Conservation (phyloP, 345 rosid species). For the Eucalyptus pumila region DNA sequence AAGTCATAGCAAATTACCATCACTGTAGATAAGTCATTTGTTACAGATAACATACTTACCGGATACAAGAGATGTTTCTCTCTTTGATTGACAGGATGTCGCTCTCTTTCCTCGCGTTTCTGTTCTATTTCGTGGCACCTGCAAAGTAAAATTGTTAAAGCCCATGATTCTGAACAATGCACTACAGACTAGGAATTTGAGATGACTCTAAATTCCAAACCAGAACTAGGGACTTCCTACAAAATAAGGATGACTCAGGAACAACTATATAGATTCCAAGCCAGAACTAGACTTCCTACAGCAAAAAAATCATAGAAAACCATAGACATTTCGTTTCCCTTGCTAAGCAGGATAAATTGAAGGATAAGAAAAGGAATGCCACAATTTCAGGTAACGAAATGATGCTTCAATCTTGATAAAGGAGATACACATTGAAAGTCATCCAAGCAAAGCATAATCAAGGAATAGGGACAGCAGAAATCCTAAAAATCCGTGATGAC, state of each 20-base stretch:
- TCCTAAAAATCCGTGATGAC: neutral
- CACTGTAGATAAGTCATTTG: neutral
- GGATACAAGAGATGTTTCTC: conserved; percentile 62
- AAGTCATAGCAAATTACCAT: neutral
- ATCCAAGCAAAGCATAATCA: neutral
- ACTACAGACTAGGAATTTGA: neutral
- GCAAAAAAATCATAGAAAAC: neutral
- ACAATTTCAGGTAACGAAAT: neutral
- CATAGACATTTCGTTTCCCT: neutral
- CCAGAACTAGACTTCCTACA: neutral
- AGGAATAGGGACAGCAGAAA: neutral
- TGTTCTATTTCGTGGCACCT: conserved; percentile 89
- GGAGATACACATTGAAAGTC: neutral
- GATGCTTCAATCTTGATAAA: neutral
- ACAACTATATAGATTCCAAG: neutral
- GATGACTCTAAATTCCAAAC: neutral
- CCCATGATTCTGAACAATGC: neutral
- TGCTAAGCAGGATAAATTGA: neutral
- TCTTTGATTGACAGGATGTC: conserved; percentile 72
- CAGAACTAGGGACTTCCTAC: neutral
- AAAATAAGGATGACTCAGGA: neutral
- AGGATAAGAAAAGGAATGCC: neutral
- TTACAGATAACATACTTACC: conserved; percentile 36
- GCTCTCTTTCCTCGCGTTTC: conserved; percentile 78
- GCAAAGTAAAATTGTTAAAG: conserved; percentile 1